Conservation (phyloP, 306 rosid genomes). For the Inga oerstediana region DNA sequence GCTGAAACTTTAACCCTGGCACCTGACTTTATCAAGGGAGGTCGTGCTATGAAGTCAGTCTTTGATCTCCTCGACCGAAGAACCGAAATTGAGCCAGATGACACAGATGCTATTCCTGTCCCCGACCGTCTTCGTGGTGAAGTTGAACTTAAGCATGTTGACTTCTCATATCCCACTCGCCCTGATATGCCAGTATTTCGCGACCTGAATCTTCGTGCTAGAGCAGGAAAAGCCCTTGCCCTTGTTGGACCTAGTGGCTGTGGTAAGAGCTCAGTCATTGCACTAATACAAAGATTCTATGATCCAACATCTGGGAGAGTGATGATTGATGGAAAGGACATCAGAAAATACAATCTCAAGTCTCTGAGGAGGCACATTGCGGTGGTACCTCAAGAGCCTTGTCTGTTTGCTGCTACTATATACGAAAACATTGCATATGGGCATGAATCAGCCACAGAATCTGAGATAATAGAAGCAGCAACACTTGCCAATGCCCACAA, state of each 20-base stretch:
- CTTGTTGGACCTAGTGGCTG: slow-evolving; percentile 99
- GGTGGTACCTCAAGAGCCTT: slow-evolving; percentile 95
- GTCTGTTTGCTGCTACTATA: slow-evolving; percentile 83
- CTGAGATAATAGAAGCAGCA: slow-evolving; percentile 93
- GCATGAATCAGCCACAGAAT: slow-evolving; percentile 81
- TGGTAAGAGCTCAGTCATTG: slow-evolving; percentile 93
- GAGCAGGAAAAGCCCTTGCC: slow-evolving; percentile 96
- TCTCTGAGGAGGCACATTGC: slow-evolving; percentile 90
- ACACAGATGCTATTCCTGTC: slow-evolving; percentile 70
- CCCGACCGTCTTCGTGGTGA: slow-evolving; percentile 94
- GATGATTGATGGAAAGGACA: slow-evolving; percentile 89
- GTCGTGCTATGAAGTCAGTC: slow-evolving; percentile 94
- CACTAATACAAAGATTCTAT: slow-evolving; percentile 83
- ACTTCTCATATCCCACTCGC: slow-evolving; percentile 87
- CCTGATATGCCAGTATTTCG: slow-evolving; percentile 90
- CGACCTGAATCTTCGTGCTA: slow-evolving; percentile 85
- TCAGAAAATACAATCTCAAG: slow-evolving; percentile 89
- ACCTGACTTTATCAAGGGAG: slow-evolving; percentile 98
- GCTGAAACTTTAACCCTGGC: slow-evolving; percentile 97
- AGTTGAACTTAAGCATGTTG: slow-evolving; percentile 91
- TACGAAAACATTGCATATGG: slow-evolving; percentile 95
- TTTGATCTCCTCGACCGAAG: slow-evolving; percentile 93
- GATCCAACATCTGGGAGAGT: slow-evolving; percentile 93
- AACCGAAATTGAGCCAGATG: slow-evolving; percentile 98
- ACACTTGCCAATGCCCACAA: slow-evolving; percentile 91